Evolutionary conservation across 805 yeast genomes (phyloP).

Genomic region (Ogataea allantospora): DNA sequence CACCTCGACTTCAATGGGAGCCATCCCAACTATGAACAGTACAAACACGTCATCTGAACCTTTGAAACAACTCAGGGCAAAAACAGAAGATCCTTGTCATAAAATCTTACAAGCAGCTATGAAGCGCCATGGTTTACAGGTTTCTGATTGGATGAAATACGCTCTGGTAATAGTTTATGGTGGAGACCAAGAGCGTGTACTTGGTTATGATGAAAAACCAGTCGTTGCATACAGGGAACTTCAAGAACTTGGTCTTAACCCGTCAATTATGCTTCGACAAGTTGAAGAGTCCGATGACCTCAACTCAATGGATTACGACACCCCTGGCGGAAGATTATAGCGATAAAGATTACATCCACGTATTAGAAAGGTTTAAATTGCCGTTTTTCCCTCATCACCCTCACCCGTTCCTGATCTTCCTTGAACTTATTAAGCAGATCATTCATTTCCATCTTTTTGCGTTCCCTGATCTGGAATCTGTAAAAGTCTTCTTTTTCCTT

Average conservation of each 20-base stretch:
- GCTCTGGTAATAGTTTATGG: conserved; percentile 88
- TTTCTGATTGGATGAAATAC: conserved; percentile 83
- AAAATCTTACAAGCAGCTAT: conserved; percentile 85
- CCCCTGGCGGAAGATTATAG: conserved; percentile 44
- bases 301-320: conserved; percentile 25
- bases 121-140: conserved; percentile 75
- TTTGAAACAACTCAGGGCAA: conserved; percentile 76
- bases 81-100: conserved; percentile 88
- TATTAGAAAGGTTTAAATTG: conserved; percentile 77
- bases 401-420: conserved; percentile 85
- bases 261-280: conserved; percentile 89
- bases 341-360: not conserved
- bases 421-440: conserved; percentile 80
- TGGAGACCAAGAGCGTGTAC: conserved; percentile 83
- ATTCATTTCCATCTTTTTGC: conserved; percentile 89
- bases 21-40: conserved; percentile 6
- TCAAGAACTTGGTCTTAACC: conserved; percentile 81
- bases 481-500: conserved; percentile 89
- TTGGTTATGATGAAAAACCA: conserved; percentile 85
- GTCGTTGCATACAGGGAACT: conserved; percentile 80
- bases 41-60: conserved; percentile 49
- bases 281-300: conserved; percentile 52
- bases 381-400: conserved; percentile 73
- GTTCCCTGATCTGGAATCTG: conserved; percentile 92
- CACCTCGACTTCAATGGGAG: conserved; percentile 12